These are phyloP conservation scores for Aspergillus cristatus DNA, from an alignment of 495 filamentous ascomycete species.

Conservation along the genomic window DNA sequence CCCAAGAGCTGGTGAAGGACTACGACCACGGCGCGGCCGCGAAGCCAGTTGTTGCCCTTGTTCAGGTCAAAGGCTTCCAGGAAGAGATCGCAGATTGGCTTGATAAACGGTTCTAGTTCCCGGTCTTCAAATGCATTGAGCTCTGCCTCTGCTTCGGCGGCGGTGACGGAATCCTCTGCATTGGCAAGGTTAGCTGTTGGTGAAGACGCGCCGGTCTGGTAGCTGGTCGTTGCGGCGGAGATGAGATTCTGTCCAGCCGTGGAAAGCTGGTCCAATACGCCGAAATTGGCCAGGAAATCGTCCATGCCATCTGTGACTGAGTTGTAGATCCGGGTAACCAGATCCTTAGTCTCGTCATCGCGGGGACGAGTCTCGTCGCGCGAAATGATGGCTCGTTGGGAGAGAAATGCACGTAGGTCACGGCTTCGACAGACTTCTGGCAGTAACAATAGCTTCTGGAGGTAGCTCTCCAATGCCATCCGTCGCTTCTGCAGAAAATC, in stretches of 20 bases:
- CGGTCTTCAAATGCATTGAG: conserved; percentile 86
- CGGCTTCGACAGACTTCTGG: conserved; percentile 92
- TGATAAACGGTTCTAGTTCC: conserved; percentile 90
- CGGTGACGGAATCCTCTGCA: conserved; percentile 56
- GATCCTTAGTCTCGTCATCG: conserved; percentile 66
- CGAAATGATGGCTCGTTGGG: conserved; percentile 67
- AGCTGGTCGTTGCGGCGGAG: conserved; percentile 63
- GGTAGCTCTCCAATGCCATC: conserved; percentile 72
- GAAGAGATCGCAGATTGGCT: conserved; percentile 96
- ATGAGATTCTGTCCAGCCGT: conserved; percentile 89
- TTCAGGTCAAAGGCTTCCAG: conserved; percentile 94
- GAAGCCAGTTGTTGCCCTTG: conserved; percentile 85
- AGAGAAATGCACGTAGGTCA: conserved; percentile 88
- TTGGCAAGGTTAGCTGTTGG: neutral
- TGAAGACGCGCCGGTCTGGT: neutral
- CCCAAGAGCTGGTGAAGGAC: conserved; percentile 63
- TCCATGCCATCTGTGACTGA: conserved; percentile 98
- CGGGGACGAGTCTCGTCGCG: conserved; percentile 48
- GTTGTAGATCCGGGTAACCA: conserved; percentile 90
- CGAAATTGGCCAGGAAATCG: conserved; percentile 90
- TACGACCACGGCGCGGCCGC: conserved; percentile 87
- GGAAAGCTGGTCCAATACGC: conserved; percentile 89
- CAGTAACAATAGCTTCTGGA: conserved; percentile 71
- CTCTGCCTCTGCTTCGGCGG: conserved; percentile 89
- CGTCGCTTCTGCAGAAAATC: conserved; percentile 90